Conservation (phyloP, 2,329 filamentous ascomycete species). For the Teratosphaeria pseudoeucalypti region DNA sequence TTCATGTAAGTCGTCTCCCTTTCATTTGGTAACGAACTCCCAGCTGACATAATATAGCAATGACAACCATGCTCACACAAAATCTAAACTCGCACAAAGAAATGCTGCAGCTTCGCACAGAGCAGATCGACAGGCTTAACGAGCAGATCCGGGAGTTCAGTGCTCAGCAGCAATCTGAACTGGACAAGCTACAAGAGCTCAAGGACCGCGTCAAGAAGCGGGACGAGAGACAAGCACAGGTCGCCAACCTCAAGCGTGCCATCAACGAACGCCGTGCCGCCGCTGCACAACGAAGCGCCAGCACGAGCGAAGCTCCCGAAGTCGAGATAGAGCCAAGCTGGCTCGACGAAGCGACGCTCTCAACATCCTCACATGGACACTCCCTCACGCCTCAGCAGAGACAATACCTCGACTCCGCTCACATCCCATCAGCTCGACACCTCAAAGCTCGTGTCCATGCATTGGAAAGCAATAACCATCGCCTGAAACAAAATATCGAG, state of each 20-base stretch:
- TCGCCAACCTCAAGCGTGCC: constrained; percentile 66
- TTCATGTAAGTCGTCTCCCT: constrained; percentile 49
- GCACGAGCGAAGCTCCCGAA: background rate
- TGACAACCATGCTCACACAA: constrained; percentile 70
- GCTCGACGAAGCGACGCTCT: constrained; percentile 24
- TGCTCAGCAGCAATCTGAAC: constrained; percentile 64
- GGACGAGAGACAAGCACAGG: constrained; percentile 57
- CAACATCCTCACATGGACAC: background rate
- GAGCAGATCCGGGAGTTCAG: constrained; percentile 70
- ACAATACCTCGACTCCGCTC: constrained; percentile 5
- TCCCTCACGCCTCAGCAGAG: constrained; percentile 9
- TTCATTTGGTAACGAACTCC: background rate
- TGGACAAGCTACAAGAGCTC: constrained; percentile 60
- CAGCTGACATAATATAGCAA: constrained; percentile 44
- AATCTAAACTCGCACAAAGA: constrained; percentile 69
- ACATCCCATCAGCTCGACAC: constrained; percentile 9
- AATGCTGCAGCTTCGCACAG: constrained; percentile 75
- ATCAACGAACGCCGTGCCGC: constrained; percentile 55
- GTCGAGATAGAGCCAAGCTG: constrained; percentile 23
- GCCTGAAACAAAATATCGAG: constrained; percentile 56
- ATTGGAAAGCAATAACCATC: constrained; percentile 57
- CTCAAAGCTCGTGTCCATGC: constrained; percentile 61
- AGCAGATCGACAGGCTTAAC: constrained; percentile 72
- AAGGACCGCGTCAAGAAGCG: constrained; percentile 54
- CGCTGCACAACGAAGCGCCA: constrained; percentile 11